Base-by-base conservation (phyloP, 768 basidiomycete species). In the Mycena belliarum region DNA sequence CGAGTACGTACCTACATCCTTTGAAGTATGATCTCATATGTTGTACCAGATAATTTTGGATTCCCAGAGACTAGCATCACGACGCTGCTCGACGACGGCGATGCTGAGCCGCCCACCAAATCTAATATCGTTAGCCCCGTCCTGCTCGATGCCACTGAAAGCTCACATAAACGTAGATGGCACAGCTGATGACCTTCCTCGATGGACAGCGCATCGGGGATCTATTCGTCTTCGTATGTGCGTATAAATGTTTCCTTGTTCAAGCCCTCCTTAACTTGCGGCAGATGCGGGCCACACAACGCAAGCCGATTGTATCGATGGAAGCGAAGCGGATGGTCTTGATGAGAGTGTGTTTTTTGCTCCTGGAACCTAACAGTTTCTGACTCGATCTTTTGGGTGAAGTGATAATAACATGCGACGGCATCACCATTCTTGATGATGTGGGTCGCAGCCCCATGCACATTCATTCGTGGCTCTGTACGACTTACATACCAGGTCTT, bases 171-270 rank as follows among this genome's bases (percentile, higher is more conserved):
- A 24, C 7, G 11, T 11, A 54, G 52, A 46, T 54, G 44, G 37
- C 33, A 2, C 16, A 14, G 26, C 52, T 54, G 18, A 40, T 23
- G 37, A 46, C 25, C 0, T 54, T 46, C 20, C 14, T 47, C 12
- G 25, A 12, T 6, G 45, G 45, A 1, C 52, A 46, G 23, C 18
- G 15, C 26, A 14, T 37, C 1, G 52, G 52, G 6, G 52, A 54
- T 40, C 24, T 54, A n/a, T 54, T 54, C 45, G 52, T 54, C 18
- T 54, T 54, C 25, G 45, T 47, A 5, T 54, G 45, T 47, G 15
- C 37, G 52, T 54, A 8, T 1, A 16, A 14, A n/a, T n/a, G n/a
- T n/a, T n/a, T n/a, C n/a, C n/a, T n/a, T n/a, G n/a, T n/a, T n/a
- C n/a, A n/a, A 46, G 28, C 33, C 35, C n/a, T 15, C 26, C 28